Evolutionary conservation across 1,139 yeast genomes (phyloP), one percentile per base, ranked within the genome.

Genomic region (Saccharomyces hybrid): DNA sequence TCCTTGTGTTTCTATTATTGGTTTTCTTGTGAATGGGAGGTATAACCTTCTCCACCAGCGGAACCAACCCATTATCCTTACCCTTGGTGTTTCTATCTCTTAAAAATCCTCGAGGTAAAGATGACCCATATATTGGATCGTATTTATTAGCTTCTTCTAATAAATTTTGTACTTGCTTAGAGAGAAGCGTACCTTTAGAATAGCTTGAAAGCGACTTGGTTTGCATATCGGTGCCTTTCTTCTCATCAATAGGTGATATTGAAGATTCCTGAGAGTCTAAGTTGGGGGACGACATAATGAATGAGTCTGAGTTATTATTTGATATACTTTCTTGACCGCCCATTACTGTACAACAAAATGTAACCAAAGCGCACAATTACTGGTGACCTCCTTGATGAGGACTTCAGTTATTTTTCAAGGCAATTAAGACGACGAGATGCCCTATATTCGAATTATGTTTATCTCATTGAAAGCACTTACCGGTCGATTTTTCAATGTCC

Each of bases 61-160:
- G 44, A 16, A 16, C 13, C n/a, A 38, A 38, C 13, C 44, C 25
- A 16, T 9, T 38, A 5, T 38, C 44, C 13, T 38, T 38, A 11
- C 6, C 9, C 16, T 38, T 38, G 13, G 25, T 5, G 25, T 16
- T 38, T 20, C 44, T 38, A 38, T 38, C 44, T 38, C 63, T 59
- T 38, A 62, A 50, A 49, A 62, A 64, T 5, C 60, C 54, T 23
- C 59, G 48, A 11, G 70, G 68, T 51, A 64, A 52, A n/a, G 58
- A 48, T 52, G 56, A 64, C 28, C 64, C 70, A 44, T 64, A 64
- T n/a, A 63, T 62, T 4, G 74, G 67, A 31, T 69, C 65, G 53
- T 71, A 74, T 69, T 73, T 73, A 49, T 62, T 71, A 0, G 74
- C 71, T 54, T 71, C 75, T 20, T 70, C 70, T 2, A 72, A 51